Evolutionary conservation across 352 stramenopile species (phyloP), one percentile per base, ranked within the genome.

Genomic region (Globisporangium spinosum): DNA sequence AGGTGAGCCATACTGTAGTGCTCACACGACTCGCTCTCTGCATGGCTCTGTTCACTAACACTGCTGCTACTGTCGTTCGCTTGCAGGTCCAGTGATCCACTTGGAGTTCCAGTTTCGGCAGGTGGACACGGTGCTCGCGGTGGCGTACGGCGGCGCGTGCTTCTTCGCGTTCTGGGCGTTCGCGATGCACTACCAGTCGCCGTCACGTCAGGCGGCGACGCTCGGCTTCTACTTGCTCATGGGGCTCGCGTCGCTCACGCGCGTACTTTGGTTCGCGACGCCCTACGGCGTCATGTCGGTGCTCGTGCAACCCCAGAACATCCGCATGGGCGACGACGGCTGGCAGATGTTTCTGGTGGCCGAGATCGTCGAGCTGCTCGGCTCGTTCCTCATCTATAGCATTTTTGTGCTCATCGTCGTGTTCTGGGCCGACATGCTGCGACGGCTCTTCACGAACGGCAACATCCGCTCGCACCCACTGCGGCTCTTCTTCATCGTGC

Each of bases 381-480:
- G 97, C 51, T 98, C 91, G 22, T 85, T 98, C 57, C 80, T 96
- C n/a, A 80, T 99, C 32, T 98, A 98, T 79, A 95, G 89, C 63
- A 97, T 99, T 72, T 98, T 99, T 69, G 97, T 99, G 68, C 86
- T 99, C 20, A 98, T 98, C 76, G 80, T 98, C 53, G 95, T 99
- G 25, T 98, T 98, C 79, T 99, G 97, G 97, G 94, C 97, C 6
- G 94, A 99, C 75, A 98, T 99, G 85, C 78, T 99, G 38, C 97
- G 98, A 58, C 96, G 97, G 9, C 79, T 91, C 20, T 92, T 91
- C 70, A 89, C 85, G 17, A 84, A 94, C 60, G 80, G 87, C 58
- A 82, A 73, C 61, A 77, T 92, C 55, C 75, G 80, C 17, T 90
- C 83, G 29, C 81, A 93, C 59, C 95, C 95, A 12, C 90, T 98